phyloP scores from a whole-genome alignment of 2,329 filamentous ascomycete species.

The Fusarium armeniacum region DNA sequence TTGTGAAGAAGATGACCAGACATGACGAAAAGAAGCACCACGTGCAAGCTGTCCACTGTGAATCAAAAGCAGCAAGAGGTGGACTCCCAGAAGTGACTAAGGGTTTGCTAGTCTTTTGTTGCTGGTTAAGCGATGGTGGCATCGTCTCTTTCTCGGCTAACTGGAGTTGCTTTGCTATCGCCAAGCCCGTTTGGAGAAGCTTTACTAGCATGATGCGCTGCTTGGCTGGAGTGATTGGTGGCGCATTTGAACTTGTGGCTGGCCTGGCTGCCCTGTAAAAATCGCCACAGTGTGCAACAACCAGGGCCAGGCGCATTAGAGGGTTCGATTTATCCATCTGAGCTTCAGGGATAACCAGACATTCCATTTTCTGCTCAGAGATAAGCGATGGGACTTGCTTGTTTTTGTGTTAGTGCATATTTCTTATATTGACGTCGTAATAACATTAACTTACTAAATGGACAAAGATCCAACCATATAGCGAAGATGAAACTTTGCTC shows the following conservation, averaged over 20 bases:
- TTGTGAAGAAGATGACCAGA: slow-evolving; percentile 18
- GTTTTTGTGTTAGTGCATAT: not conserved
- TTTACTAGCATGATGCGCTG: slow-evolving; percentile 12
- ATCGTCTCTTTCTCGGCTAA: slow-evolving; percentile 1
- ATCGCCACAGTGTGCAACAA: slow-evolving; percentile 18
- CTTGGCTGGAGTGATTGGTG: not conserved
- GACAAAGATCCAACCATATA: slow-evolving; percentile 31
- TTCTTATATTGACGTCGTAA: not conserved
- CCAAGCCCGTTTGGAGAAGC: slow-evolving; percentile 12
- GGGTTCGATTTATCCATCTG: slow-evolving; percentile 4
- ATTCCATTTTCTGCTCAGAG: slow-evolving; percentile 19
- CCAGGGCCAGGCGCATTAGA: slow-evolving; percentile 16
- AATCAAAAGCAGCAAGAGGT: slow-evolving; percentile 5
- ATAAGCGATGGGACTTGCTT: slow-evolving; percentile 32
- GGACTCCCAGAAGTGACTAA: not conserved
- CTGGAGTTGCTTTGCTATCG: slow-evolving; percentile 5
- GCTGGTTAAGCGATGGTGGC: slow-evolving; percentile 1
- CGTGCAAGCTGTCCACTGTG: slow-evolving; percentile 25
- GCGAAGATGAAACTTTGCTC: not conserved
- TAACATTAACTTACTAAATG: slow-evolving; percentile 20
- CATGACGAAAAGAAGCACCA: slow-evolving; percentile 17
- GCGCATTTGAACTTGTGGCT: slow-evolving; percentile 1
- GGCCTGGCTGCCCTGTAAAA: slow-evolving; percentile 30
- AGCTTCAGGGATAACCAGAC: slow-evolving; percentile 17
- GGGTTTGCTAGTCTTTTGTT: slow-evolving; percentile 11